Conservation (phyloP, 176 grass and related monocot genomes). For the Ensete glaucum region DNA sequence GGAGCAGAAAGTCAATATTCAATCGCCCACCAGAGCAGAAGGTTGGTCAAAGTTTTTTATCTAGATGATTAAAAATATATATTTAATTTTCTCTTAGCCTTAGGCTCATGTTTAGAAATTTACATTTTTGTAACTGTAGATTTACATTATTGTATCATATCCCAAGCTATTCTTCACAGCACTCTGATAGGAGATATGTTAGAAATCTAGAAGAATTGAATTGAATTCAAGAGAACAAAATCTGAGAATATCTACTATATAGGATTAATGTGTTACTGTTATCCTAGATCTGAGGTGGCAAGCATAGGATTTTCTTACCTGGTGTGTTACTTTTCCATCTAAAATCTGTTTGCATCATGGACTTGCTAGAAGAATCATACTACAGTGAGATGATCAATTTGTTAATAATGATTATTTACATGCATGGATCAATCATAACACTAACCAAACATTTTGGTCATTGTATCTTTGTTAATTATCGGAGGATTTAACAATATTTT, state of each 20-base stretch:
- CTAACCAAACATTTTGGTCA: background rate
- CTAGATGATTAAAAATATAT: too few species aligned
- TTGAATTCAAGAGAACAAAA: background rate
- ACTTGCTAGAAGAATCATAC: too few species aligned
- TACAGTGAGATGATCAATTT: background rate
- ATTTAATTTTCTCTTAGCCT: background rate
- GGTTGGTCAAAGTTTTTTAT: constrained; percentile 29
- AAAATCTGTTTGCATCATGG: too few species aligned
- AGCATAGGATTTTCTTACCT: too few species aligned
- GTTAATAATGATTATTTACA: background rate
- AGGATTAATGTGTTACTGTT: too few species aligned
- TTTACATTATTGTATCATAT: background rate
- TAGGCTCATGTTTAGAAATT: background rate
- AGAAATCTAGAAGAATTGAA: background rate
- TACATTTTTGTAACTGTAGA: background rate
- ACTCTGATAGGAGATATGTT: background rate
- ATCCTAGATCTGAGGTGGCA: too few species aligned
- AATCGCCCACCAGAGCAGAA: constrained; percentile 69
- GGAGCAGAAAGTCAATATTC: constrained; percentile 31
- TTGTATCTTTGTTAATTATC: too few species aligned
- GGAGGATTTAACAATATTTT: too few species aligned
- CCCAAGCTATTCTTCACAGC: background rate
- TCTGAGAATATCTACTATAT: background rate
- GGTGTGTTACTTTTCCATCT: too few species aligned
- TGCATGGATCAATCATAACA: background rate